Conservation (phyloP, 306 rosid species). For the Dalbergia cultrata region DNA sequence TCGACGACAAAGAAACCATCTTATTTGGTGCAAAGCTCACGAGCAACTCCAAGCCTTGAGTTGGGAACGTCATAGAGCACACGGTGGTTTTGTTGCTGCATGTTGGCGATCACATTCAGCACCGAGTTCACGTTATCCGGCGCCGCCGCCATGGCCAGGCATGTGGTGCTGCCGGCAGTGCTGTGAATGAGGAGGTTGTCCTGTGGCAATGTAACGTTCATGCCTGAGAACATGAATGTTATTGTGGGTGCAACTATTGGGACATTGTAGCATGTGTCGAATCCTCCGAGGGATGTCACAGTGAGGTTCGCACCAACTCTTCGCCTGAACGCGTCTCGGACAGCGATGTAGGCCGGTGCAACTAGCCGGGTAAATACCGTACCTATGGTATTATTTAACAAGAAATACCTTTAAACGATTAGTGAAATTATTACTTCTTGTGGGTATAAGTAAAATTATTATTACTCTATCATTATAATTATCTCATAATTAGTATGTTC, state of each 20-base stretch:
- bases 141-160: conserved; percentile 89
- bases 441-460: too few species aligned
- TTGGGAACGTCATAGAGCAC: conserved; percentile 80
- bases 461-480: neutral
- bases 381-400: conserved; percentile 51
- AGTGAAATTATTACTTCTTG: neutral
- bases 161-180: conserved; percentile 71
- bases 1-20: neutral
- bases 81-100: conserved; percentile 98
- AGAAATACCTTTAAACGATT: neutral
- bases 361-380: conserved; percentile 87
- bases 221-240: conserved; percentile 81
- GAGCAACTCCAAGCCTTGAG: conserved; percentile 85
- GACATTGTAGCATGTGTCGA: conserved; percentile 85
- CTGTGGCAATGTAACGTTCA: conserved; percentile 84
- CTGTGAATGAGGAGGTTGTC: conserved; percentile 90
- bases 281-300: conserved; percentile 77
- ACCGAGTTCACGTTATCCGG: conserved; percentile 88
- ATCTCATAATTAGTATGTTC: neutral
- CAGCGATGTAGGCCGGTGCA: conserved; percentile 69
- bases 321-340: conserved; percentile 76
- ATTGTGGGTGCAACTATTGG: conserved; percentile 80
- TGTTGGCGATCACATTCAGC: conserved; percentile 87
- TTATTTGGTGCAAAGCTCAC: conserved; percentile 73
- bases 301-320: conserved; percentile 61